phyloP scores from a whole-genome alignment of 345 rosid species.

The Salix exigua region DNA sequence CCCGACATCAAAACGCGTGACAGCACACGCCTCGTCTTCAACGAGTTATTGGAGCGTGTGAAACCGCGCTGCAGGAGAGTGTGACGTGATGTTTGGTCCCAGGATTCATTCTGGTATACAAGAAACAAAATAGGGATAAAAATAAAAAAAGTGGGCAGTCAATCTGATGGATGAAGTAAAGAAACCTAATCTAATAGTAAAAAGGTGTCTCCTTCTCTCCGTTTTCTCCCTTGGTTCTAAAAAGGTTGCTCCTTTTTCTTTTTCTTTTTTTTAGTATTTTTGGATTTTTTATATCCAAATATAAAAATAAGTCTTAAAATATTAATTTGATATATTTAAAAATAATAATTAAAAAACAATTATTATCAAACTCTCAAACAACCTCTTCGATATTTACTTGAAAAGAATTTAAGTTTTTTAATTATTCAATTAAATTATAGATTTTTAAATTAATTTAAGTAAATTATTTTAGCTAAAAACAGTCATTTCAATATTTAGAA shows the following conservation, averaged over 20 bases:
- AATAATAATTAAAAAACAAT: no score
- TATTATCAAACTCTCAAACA: no score
- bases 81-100: not conserved
- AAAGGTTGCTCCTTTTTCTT: no score
- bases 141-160: slow-evolving; percentile 9
- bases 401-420: no score
- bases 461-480: no score
- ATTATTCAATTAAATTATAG: no score
- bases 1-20: not conserved
- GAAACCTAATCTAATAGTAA: not conserved
- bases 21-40: not conserved
- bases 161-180: not conserved
- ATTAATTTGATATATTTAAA: not conserved
- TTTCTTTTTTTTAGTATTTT: not conserved
- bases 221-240: slow-evolving; percentile 14
- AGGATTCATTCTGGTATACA: not conserved
- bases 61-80: not conserved
- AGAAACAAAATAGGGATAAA: not conserved
- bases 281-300: not conserved
- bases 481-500: no score
- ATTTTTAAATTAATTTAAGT: no score
- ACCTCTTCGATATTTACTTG: no score
- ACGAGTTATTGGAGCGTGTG: not conserved
- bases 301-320: not conserved
- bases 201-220: slow-evolving; percentile 27